Percentiles rank a stretch among this genome's conserved stretches.
Conservation (phyloP, 2,329 filamentous ascomycete species). For the Sarocladiaceae sp. region DNA sequence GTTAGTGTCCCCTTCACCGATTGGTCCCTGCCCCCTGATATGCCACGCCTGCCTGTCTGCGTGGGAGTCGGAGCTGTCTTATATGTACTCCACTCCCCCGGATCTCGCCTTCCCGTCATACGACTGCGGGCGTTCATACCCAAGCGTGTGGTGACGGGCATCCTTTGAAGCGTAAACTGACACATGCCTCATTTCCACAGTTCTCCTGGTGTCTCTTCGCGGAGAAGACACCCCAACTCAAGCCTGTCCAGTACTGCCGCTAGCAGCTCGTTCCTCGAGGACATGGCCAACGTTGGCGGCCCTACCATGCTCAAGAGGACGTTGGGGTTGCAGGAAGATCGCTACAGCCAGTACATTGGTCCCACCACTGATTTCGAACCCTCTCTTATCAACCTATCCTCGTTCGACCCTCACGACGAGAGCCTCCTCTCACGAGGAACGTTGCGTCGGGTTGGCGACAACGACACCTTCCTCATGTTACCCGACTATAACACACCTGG, state of each 20-base stretch:
- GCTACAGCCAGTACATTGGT: slow-evolving; percentile 78
- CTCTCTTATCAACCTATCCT: slow-evolving; percentile 72
- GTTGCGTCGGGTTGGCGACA: slow-evolving; percentile 68
- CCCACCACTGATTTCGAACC: slow-evolving; percentile 79
- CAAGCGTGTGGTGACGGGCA: not conserved
- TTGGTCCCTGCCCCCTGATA: slow-evolving; percentile 9
- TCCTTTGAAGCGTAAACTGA: slow-evolving; percentile 28
- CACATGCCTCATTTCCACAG: slow-evolving; percentile 44
- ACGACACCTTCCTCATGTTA: slow-evolving; percentile 75
- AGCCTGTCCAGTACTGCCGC: slow-evolving; percentile 56
- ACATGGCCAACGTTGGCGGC: slow-evolving; percentile 64
- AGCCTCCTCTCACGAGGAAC: slow-evolving; percentile 63
- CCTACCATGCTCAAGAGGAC: slow-evolving; percentile 61
- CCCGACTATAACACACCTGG: slow-evolving; percentile 68
- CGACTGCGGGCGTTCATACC: not conserved
- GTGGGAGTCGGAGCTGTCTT: slow-evolving; percentile 2
- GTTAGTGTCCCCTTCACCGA: slow-evolving; percentile 10
- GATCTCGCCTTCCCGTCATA: not conserved
- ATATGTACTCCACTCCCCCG: slow-evolving; percentile 9
- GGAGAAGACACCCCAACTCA: slow-evolving; percentile 46
- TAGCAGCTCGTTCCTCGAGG: slow-evolving; percentile 59
- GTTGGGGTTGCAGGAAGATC: slow-evolving; percentile 69
- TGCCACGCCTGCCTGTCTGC: not conserved
- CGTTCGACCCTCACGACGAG: slow-evolving; percentile 76
- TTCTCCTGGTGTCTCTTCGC: slow-evolving; percentile 47